phyloP scores from a whole-genome alignment of 2,329 filamentous ascomycete genomes.

The Talaromyces funiculosus region DNA sequence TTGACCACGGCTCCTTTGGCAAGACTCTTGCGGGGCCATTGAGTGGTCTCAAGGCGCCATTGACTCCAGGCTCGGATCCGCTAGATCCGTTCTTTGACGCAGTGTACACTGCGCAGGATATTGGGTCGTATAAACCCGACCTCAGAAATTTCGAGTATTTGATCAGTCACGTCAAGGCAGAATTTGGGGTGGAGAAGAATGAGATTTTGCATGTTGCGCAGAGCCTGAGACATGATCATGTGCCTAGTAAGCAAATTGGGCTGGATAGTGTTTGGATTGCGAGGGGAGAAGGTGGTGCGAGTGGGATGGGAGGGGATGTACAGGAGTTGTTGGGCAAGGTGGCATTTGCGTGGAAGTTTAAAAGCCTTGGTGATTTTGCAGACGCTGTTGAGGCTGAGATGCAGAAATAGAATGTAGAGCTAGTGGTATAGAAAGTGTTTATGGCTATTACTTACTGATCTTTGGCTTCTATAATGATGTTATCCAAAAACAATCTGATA shows the following conservation, averaged over 20 bases:
- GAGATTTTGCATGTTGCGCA: conserved; percentile 64
- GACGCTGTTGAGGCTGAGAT: conserved; percentile 33
- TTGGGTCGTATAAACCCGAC: conserved; percentile 67
- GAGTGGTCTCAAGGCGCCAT: conserved; percentile 36
- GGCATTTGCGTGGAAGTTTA: conserved; percentile 53
- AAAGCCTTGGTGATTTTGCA: conserved; percentile 56
- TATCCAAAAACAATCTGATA: neutral
- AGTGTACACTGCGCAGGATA: conserved; percentile 64
- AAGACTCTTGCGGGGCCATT: conserved; percentile 47
- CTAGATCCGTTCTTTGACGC: conserved; percentile 50
- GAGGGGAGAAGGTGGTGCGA: conserved; percentile 35
- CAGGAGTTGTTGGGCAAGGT: conserved; percentile 39
- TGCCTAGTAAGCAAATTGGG: conserved; percentile 56
- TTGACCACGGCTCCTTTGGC: conserved; percentile 49
- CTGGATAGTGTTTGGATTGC: conserved; percentile 62
- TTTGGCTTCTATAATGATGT: neutral
- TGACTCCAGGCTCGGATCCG: neutral
- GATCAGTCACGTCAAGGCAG: conserved; percentile 47
- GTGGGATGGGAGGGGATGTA: conserved; percentile 40
- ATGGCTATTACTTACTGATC: neutral
- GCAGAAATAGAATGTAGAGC: neutral
- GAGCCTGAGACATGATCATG: conserved; percentile 62
- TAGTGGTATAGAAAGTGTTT: neutral
- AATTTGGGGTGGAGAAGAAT: conserved; percentile 53
- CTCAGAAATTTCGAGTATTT: conserved; percentile 60